phyloP scores from a whole-genome alignment of 1,139 yeast genomes.

The Geotrichum restrictum region DNA sequence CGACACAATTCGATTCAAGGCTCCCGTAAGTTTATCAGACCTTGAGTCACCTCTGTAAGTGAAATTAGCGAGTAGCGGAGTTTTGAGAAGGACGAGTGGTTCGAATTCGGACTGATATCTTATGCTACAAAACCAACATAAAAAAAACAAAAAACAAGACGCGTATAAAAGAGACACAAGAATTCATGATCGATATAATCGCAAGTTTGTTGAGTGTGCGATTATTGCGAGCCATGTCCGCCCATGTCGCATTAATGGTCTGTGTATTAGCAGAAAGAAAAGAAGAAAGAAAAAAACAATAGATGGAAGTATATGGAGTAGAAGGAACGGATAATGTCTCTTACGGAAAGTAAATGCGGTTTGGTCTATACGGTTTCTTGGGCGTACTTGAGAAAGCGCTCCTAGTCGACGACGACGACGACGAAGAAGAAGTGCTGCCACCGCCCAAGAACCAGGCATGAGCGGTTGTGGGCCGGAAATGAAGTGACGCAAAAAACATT shows the following conservation, averaged over 20 bases:
- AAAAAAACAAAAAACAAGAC: no score
- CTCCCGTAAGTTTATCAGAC: slow-evolving; percentile 60
- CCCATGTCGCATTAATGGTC: no score
- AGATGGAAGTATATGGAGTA: no score
- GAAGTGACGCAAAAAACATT: background rate
- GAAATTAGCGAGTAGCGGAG: slow-evolving; percentile 69
- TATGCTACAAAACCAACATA: slow-evolving; percentile 37
- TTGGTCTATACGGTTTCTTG: slow-evolving; percentile 5
- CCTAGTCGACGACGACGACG: no score
- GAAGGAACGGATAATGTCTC: no score
- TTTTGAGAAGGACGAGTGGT: slow-evolving; percentile 47
- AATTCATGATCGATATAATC: no score
- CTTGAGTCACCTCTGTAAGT: slow-evolving; percentile 62
- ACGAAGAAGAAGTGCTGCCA: no score
- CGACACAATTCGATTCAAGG: slow-evolving; percentile 53
- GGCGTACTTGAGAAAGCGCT: background rate
- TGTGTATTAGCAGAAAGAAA: no score
- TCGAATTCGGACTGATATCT: slow-evolving; percentile 54
- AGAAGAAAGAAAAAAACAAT: no score
- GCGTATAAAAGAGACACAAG: no score
- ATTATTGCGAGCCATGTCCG: no score
- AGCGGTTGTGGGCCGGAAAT: slow-evolving; percentile 4
- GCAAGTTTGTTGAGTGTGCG: no score
- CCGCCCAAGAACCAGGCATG: slow-evolving; percentile 12
- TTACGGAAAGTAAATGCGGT: slow-evolving; percentile 20